phyloP scores from a whole-genome alignment of 371 early-diverging fungal genomes.

The Syncephalis plumigaleata region DNA sequence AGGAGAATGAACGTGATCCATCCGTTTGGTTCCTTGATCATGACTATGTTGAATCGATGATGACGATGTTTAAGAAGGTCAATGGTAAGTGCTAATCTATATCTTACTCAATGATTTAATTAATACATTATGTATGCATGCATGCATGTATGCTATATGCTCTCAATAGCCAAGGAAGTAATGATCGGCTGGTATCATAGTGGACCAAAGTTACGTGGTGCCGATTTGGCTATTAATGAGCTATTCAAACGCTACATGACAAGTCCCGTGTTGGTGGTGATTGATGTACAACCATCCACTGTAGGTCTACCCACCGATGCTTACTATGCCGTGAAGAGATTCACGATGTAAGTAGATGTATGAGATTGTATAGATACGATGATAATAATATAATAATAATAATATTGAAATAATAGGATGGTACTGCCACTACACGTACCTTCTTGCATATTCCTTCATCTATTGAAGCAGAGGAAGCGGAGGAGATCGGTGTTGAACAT shows the following conservation, averaged over 20 bases:
- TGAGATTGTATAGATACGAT: not conserved
- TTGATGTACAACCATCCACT: constrained; percentile 87
- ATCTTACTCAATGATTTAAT: not conserved
- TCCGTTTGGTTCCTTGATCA: constrained; percentile 99
- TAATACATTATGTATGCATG: not conserved
- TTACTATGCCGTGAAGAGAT: constrained; percentile 90
- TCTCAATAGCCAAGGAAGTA: constrained; percentile 72
- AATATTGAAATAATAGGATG: constrained; percentile 46
- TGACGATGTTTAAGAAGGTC: constrained; percentile 98
- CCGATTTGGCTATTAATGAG: constrained; percentile 98
- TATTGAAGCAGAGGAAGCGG: constrained; percentile 98
- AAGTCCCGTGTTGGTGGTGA: constrained; percentile 88
- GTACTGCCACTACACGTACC: constrained; percentile 83
- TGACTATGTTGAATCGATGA: constrained; percentile 98
- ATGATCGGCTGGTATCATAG: constrained; percentile 99
- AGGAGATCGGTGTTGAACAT: constrained; percentile 99
- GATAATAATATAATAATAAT: constrained; percentile 1
- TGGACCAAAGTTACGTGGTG: constrained; percentile 92
- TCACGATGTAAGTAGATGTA: constrained; percentile 42
- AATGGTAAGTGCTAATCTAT: constrained; percentile 45
- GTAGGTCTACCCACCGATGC: constrained; percentile 91
- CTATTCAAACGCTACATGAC: constrained; percentile 87
- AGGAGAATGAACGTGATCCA: constrained; percentile 96
- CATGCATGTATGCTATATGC: not conserved
- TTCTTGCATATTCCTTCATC: constrained; percentile 91